Percentiles rank a stretch among this genome's conserved stretches.
phyloP scores from a whole-genome alignment of 2,329 filamentous ascomycete genomes.

The Aspergillus sp. region DNA sequence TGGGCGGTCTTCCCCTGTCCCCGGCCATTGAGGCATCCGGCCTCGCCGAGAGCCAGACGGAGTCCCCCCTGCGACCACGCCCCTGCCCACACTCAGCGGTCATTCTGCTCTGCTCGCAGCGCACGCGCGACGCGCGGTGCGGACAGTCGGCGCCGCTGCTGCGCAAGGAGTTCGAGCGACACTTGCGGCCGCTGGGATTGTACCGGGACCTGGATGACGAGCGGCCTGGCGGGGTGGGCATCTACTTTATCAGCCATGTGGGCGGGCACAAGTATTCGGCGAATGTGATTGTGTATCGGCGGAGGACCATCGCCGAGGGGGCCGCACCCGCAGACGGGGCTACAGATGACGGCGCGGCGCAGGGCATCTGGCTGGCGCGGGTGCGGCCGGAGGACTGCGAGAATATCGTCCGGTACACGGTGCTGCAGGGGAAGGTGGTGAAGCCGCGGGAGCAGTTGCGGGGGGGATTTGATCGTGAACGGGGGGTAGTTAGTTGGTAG shows the following conservation, averaged over 20 bases:
- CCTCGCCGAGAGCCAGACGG: no score
- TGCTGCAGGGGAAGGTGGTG: constrained; percentile 89
- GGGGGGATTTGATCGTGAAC: constrained; percentile 83
- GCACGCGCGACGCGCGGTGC: constrained; percentile 90
- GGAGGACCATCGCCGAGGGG: constrained; percentile 32
- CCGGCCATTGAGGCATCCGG: not conserved
- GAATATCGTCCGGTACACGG: constrained; percentile 83
- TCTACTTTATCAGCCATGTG: constrained; percentile 95
- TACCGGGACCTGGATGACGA: constrained; percentile 86
- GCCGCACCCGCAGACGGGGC: constrained; percentile 25
- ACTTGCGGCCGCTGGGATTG: constrained; percentile 78
- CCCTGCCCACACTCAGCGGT: constrained; percentile 79
- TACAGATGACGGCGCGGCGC: constrained; percentile 61
- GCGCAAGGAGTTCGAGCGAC: constrained; percentile 83
- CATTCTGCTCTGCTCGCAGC: constrained; percentile 90
- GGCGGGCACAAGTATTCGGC: constrained; percentile 96
- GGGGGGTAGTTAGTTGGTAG: constrained; percentile 83
- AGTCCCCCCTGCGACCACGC: constrained; percentile 49
- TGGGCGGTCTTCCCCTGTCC: constrained; percentile 41
- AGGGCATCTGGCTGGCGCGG: constrained; percentile 90
- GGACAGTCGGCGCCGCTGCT: constrained; percentile 89
- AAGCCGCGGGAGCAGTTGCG: constrained; percentile 83
- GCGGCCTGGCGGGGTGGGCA: constrained; percentile 84
- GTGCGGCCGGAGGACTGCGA: constrained; percentile 87
- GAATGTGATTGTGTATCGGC: constrained; percentile 88